Percentiles rank a stretch among this genome's conserved stretches.
These are phyloP conservation scores for Cytospora piceicola DNA, from an alignment of 2,329 filamentous ascomycete genomes.

Conservation along the genomic window DNA sequence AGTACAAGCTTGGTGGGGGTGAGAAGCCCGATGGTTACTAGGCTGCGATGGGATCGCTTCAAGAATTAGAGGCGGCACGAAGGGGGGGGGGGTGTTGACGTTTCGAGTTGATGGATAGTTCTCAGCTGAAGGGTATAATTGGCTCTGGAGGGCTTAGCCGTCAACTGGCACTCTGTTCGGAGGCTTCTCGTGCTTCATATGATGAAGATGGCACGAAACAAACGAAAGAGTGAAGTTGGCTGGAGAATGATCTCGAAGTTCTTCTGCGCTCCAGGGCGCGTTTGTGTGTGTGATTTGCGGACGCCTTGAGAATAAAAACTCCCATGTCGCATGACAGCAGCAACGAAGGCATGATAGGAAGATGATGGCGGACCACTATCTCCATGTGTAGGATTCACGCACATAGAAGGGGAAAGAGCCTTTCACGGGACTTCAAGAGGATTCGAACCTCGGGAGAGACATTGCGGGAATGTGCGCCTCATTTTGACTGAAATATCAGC, in stretches of 20 bases:
- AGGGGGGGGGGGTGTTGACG: not conserved
- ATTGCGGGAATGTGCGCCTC: no score
- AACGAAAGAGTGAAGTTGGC: no score
- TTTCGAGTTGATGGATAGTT: not conserved
- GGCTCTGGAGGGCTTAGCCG: no score
- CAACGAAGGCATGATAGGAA: not conserved
- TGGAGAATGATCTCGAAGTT: not conserved
- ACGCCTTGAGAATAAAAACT: no score
- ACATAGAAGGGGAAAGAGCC: no score
- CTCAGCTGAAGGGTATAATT: not conserved
- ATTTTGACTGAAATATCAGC: no score
- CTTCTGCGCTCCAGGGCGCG: not conserved
- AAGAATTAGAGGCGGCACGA: no score
- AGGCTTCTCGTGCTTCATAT: not conserved
- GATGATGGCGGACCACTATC: not conserved
- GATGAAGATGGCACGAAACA: not conserved
- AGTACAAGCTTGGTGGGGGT: constrained; percentile 41
- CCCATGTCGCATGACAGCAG: no score
- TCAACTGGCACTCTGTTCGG: not conserved
- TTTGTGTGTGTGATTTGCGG: no score
- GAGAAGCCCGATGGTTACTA: constrained; percentile 28
- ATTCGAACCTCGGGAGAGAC: no score
- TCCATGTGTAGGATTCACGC: no score
- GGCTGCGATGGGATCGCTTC: not conserved
- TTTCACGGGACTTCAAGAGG: no score